Conservation (phyloP, 2,329 filamentous ascomycete genomes). For the Cryoendolithus antarcticus region DNA sequence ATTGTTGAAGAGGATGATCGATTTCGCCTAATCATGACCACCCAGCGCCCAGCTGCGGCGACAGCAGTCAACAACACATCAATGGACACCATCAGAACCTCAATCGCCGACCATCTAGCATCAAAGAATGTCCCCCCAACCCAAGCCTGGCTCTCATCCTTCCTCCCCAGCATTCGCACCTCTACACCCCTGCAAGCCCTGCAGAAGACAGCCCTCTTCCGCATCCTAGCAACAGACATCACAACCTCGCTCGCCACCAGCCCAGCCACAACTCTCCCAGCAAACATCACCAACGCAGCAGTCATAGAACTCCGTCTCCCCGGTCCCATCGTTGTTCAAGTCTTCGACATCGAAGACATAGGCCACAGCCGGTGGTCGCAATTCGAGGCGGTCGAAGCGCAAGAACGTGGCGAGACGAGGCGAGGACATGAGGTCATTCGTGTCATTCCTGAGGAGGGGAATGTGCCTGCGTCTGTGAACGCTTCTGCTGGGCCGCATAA, state of each 20-base stretch:
- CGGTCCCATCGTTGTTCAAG: conserved; percentile 60
- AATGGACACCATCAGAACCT: conserved; percentile 1
- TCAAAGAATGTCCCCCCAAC: conserved; percentile 38
- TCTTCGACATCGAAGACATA: conserved; percentile 78
- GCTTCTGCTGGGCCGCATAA: conserved; percentile 54
- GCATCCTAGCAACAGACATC: conserved; percentile 68
- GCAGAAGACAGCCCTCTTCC: conserved; percentile 67
- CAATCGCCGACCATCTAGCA: conserved; percentile 9
- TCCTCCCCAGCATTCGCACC: conserved; percentile 45
- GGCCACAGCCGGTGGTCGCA: conserved; percentile 72
- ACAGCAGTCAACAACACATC: conserved; percentile 1
- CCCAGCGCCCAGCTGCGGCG: conserved; percentile 1
- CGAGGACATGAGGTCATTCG: conserved; percentile 73
- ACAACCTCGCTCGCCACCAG: conserved; percentile 42
- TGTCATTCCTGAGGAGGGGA: conserved; percentile 42
- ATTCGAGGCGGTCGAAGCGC: conserved; percentile 65
- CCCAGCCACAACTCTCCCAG: conserved; percentile 42
- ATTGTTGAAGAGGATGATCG: no score
- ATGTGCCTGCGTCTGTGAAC: conserved; percentile 25
- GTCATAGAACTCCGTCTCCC: conserved; percentile 45
- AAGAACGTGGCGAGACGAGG: conserved; percentile 59
- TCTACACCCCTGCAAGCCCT: conserved; percentile 56
- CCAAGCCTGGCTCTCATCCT: conserved; percentile 49
- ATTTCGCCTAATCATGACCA: neutral
- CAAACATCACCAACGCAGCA: conserved; percentile 40